Conservation (phyloP, 2,329 filamentous ascomycete genomes). For the Sclerotiophoma versabilis region DNA sequence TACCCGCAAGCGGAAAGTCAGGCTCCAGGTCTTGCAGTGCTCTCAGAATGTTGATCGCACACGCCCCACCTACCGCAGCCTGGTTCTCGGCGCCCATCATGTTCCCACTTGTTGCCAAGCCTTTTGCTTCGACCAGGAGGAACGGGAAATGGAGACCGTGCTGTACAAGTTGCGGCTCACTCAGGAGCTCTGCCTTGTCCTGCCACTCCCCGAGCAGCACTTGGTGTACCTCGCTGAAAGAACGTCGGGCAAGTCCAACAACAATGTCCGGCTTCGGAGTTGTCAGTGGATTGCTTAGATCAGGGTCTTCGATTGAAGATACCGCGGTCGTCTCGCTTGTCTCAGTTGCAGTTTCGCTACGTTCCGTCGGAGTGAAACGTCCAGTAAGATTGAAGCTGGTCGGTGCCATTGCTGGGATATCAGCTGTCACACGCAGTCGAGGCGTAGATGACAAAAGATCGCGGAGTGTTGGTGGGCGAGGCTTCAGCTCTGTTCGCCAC, state of each 20-base stretch:
- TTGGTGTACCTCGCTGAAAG: slow-evolving; percentile 1
- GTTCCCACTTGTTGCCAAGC: slow-evolving; percentile 11
- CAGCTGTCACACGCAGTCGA: background rate
- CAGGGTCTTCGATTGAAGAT: background rate
- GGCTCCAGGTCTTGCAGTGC: slow-evolving; percentile 2
- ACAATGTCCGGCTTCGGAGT: slow-evolving; percentile 4
- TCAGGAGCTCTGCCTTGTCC: background rate
- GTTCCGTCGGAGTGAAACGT: background rate
- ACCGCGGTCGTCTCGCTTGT: background rate
- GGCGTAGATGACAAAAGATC: background rate
- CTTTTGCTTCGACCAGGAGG: slow-evolving; percentile 23
- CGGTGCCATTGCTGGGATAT: background rate
- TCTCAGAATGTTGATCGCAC: slow-evolving; percentile 5
- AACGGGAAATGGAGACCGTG: slow-evolving; percentile 22
- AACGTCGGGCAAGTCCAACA: slow-evolving; percentile 2
- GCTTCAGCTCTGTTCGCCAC: slow-evolving; percentile 6
- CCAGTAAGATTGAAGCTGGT: background rate
- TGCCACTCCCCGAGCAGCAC: slow-evolving; percentile 2
- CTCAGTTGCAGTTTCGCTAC: slow-evolving; percentile 1
- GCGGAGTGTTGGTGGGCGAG: background rate
- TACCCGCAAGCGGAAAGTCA: background rate
- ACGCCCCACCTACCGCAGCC: slow-evolving; percentile 12
- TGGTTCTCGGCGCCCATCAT: slow-evolving; percentile 23
- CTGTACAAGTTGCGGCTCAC: slow-evolving; percentile 1
- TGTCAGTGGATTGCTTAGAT: slow-evolving; percentile 1